Evolutionary conservation across 2,329 filamentous ascomycete genomes (phyloP).

Genomic region (Ceratocystis alfenasii): DNA sequence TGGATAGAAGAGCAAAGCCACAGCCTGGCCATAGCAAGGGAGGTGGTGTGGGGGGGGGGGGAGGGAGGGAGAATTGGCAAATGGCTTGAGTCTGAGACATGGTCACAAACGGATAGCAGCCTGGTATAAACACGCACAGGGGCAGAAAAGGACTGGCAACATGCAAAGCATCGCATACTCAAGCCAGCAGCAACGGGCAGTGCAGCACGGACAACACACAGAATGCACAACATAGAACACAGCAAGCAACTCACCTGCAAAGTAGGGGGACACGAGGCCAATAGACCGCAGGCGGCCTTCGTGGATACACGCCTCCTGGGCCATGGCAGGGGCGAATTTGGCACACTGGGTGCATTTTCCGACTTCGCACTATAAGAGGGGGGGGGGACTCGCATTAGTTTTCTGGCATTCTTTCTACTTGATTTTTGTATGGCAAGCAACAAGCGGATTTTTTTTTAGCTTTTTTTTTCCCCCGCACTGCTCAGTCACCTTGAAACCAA

Average conservation of each 20-base stretch:
- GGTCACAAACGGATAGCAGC: slow-evolving; percentile 3
- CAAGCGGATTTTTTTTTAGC: background rate
- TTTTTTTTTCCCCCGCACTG: background rate
- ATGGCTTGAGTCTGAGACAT: background rate
- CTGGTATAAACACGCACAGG: slow-evolving; percentile 6
- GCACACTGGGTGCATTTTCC: slow-evolving; percentile 14
- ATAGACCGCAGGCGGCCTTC: slow-evolving; percentile 13
- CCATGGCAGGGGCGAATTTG: slow-evolving; percentile 17
- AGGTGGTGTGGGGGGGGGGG: background rate
- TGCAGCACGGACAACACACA: background rate
- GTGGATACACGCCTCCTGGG: slow-evolving; percentile 16
- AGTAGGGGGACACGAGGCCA: slow-evolving; percentile 14
- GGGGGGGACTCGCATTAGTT: slow-evolving; percentile 8
- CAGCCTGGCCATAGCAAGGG: background rate
- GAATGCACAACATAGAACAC: background rate
- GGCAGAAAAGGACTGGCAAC: background rate
- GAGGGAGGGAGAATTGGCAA: slow-evolving; percentile 6
- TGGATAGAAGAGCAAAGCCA: background rate
- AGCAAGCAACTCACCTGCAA: slow-evolving; percentile 13
- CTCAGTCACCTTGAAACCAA: background rate
- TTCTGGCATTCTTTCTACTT: background rate
- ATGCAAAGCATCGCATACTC: background rate
- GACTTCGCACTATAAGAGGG: slow-evolving; percentile 17
- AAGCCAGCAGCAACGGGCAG: background rate
- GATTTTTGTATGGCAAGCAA: background rate